Evolutionary conservation across 129 eudicot genomes (phyloP).

Genomic region (Mikania micrantha): DNA sequence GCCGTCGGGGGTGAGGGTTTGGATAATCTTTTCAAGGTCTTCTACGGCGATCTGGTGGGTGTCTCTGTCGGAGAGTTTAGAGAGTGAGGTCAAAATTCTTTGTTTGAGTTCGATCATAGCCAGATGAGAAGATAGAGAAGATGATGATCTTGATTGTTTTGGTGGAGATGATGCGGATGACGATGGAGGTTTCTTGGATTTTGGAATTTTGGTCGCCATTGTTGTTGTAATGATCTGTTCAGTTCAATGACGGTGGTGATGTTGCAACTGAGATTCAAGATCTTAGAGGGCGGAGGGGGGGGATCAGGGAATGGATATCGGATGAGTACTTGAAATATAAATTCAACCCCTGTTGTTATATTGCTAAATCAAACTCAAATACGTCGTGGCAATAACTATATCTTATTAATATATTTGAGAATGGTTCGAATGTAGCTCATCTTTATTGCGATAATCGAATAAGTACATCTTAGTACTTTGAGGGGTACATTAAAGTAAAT

Average conservation of each 20-base stretch:
- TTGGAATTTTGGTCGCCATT: conserved; percentile 26
- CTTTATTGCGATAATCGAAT: too few relatives aligned
- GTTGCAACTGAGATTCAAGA: not conserved
- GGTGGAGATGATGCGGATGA: conserved; percentile 33
- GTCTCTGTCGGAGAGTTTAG: conserved; percentile 89
- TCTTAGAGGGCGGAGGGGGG: not conserved
- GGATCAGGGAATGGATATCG: too few relatives aligned
- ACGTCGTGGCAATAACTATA: too few relatives aligned
- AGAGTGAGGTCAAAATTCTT: conserved; percentile 55
- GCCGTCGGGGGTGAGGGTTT: conserved; percentile 67
- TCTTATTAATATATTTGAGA: too few relatives aligned
- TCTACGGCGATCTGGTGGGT: conserved; percentile 95
- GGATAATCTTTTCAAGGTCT: conserved; percentile 76
- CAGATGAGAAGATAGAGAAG: conserved; percentile 61
- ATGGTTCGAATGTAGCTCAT: too few relatives aligned
- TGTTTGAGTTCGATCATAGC: conserved; percentile 95
- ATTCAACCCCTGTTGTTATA: too few relatives aligned
- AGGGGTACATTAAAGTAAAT: too few relatives aligned
- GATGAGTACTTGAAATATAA: too few relatives aligned
- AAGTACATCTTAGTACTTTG: too few relatives aligned
- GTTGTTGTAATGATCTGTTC: conserved; percentile 7
- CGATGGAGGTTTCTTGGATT: conserved; percentile 30
- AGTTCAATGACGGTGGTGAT: conserved; percentile 4
- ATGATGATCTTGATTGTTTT: conserved; percentile 20
- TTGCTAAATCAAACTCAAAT: too few relatives aligned